Evolutionary conservation across 2,329 filamentous ascomycete genomes (phyloP), one percentile per base, ranked within the genome.

Genomic region (Trichoderma oligosporum): DNA sequence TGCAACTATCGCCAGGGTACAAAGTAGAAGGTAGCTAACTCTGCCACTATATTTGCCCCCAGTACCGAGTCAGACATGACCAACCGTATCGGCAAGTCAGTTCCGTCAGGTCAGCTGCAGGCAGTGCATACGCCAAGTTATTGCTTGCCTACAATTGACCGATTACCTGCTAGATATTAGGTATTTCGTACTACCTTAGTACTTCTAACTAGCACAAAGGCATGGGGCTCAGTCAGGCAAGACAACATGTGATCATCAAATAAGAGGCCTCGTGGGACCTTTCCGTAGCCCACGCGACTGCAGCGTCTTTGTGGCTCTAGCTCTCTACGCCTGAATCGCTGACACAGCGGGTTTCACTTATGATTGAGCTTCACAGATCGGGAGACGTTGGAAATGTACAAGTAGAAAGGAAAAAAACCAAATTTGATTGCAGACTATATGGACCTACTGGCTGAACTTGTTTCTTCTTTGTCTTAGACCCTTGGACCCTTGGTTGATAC

Each of bases 391-490:
- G n/a, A n/a, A n/a, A n/a, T n/a, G n/a, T 42, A 25, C 7, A 57
- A 39, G 45, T 25, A 49, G 45, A 44, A 36, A 54, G 27, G 49
- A 41, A 38, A 48, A 48, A 46, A 16, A 27, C 31, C 33, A 41
- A 38, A 56, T 48, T 56, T 49, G 27, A 48, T 56, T 57, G 54
- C 44, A 49, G 29, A 47, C 54, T 57, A 57, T 42, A 49, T 54
- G 51, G 11, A 54, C 16, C 51, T 54, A 54, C 38, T 51, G 38
- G 46, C 18, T 52, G 38, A 45, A 22, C 24, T 24, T 51, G 55
- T 36, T 57, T 27, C 29, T 38, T 42, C n/a, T 8, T 20, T 20
- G 45, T 36, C 46, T 38, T 29, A 24, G 22, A 24, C 20, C 47
- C 12, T 14, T 29, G 22, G 31, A 27, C 47, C 12, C 18, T 29